A percentile compares a stretch with the other conserved stretches of the same genome.
Conservation (phyloP, 2,329 filamentous ascomycete species). For the Fusarium sp. region DNA sequence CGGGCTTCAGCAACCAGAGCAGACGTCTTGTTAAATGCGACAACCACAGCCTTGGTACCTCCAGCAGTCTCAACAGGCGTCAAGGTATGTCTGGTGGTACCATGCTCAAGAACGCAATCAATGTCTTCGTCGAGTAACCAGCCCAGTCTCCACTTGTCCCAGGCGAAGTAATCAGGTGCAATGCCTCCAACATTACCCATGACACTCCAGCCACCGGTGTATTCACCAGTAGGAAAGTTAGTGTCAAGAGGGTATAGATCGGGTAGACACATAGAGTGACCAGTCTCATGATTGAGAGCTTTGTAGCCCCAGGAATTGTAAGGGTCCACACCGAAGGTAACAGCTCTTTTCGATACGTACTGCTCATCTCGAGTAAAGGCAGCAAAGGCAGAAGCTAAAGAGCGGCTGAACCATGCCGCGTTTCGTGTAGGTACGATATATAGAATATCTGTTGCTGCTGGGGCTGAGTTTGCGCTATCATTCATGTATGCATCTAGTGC, state of each 20-base stretch:
- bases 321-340: conserved; percentile 51
- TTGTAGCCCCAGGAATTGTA: conserved; percentile 51
- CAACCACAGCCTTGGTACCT: conserved; percentile 29
- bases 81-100: conserved; percentile 47
- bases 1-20: conserved; percentile 53
- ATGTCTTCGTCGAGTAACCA: conserved; percentile 53
- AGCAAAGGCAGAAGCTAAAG: conserved; percentile 19
- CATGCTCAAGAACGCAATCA: conserved; percentile 48
- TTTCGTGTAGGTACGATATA: conserved; percentile 31
- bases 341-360: conserved; percentile 42
- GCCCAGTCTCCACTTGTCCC: conserved; percentile 56
- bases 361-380: background rate
- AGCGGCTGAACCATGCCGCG: conserved; percentile 10
- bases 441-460: conserved; percentile 23
- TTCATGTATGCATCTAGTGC: conserved; percentile 27
- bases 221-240: conserved; percentile 44
- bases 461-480: conserved; percentile 6
- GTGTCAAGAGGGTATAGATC: conserved; percentile 52
- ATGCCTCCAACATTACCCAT: conserved; percentile 54
- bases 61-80: conserved; percentile 19
- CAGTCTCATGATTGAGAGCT: conserved; percentile 55
- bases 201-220: conserved; percentile 54
- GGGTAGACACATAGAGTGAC: conserved; percentile 55
- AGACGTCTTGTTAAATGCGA: conserved; percentile 21
- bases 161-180: conserved; percentile 54